Evolutionary conservation across 164 flowering plant genomes (phyloP), one percentile per base, ranked within the genome.

Genomic region (Stephania japonica): DNA sequence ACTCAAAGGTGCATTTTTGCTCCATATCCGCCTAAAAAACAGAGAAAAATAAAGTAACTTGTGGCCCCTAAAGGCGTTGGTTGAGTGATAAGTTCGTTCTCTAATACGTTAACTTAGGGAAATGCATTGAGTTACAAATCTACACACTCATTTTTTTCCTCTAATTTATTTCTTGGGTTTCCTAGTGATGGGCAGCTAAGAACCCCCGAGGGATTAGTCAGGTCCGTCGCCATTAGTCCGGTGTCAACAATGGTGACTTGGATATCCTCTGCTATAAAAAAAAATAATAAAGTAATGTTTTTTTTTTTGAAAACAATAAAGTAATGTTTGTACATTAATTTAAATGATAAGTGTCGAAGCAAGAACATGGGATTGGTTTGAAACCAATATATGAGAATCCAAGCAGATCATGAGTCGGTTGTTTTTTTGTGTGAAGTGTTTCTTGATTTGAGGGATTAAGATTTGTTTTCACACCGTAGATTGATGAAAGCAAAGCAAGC

Each of bases 371-470:
- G 62, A 1, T 56, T 56, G 62, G 4, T 56, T 18, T 18, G 62
- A 56, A 56, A 56, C n/a, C 62, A n/a, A 56, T 16, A 1, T 56
- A 50, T 50, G 62, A 59, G 64, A 21, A 59, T 59, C 25, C 64
- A 59, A 59, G 64, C 64, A 59, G 24, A 59, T 59, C 24, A 59
- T 5, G 9, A 59, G 24, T n/a, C 5, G 64, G 64, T 59, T 59
- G 16, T 16, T 56, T 56, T 56, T 56, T 6, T 6, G 38, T 16
- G 62, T 2, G 23, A 5, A 16, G n/a, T 56, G 62, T 56, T 56
- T 56, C 62, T 16, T 59, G 64, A 59, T 59, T 59, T 59, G 64
- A 59, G 64, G 64, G 64, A 59, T 59, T 59, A 10, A 19, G 64
- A 59, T 59, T 32, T 32, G 38, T 2, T 32, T 32, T 32, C 38